Base-by-base conservation (phyloP, 202 grass and related monocot genomes). In the Digitaria exilis region DNA sequence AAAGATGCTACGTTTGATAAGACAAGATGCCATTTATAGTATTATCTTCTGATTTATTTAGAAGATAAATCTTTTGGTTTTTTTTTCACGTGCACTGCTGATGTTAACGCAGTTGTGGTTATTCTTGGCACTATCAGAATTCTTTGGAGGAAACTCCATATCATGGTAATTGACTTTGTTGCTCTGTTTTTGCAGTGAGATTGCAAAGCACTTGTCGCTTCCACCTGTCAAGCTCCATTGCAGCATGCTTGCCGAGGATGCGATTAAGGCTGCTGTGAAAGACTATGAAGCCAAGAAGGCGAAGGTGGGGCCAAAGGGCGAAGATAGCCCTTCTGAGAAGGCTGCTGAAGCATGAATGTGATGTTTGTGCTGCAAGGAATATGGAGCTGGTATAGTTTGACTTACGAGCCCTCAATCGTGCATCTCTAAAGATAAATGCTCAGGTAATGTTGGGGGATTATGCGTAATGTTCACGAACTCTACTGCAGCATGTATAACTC, bases 161-260 rank as follows among this genome's bases (percentile, higher is more conserved):
- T 34, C 10, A 35, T 14, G 16, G 8, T 68, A 69, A 84, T 75
- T 31, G 29, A 7, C 13, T 76, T 35, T 35, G 7, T 17, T 87
- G 50, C 57, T 51, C 35, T 76, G 7, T 58, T 83, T 83, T 80
- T 46, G n/a, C 86, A 94, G 97, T 64, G 91, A 99, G 86, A 99
- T 99, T 59, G 93, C 97, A 15, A 96, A 96, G 45, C 97, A 99
- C 68, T 86, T 99, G 78, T 94, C 93, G 10, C 97, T 99, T 88
- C 97, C 97, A 50, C 97, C 97, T 12, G 97, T 96, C 69, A 99
- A 99, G 88, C 89, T 99, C 34, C 93, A 99, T 19, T 99, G 97
- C 42, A 99, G 97, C 68, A 99, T 94, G 93, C 97, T 94, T 80
- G 97, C 97, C 0, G 93, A 96, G 74, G 93, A 99, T 89, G 93